Conservation (phyloP, 108 stramenopile species). For the Mediolabrus comicus region DNA sequence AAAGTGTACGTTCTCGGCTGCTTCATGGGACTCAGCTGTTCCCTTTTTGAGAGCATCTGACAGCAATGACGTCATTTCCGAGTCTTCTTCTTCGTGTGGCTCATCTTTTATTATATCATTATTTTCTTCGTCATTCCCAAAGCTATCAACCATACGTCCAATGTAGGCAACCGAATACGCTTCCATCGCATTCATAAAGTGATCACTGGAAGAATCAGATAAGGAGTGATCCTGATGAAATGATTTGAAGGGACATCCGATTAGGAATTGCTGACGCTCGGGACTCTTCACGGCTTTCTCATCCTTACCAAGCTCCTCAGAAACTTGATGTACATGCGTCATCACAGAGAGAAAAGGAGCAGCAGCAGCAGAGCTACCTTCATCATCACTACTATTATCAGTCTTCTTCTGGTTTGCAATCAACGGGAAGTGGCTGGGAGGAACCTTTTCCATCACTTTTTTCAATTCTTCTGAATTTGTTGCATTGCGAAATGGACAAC, state of each 20-base stretch:
- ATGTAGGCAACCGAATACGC: constrained; percentile 66
- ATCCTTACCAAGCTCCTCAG: constrained; percentile 19
- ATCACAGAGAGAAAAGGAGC: constrained; percentile 32
- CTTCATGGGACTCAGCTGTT: constrained; percentile 76
- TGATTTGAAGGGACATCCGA: constrained; percentile 53
- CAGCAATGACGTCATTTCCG: constrained; percentile 23
- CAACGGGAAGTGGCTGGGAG: constrained; percentile 50
- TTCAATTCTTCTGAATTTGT: constrained; percentile 40
- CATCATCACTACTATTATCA: background rate
- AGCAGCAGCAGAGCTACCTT: background rate
- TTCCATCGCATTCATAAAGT: constrained; percentile 51
- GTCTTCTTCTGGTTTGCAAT: background rate
- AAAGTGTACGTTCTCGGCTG: constrained; percentile 89
- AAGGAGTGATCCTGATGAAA: constrained; percentile 26
- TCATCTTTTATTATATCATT: constrained; percentile 14
- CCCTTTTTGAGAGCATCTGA: constrained; percentile 80
- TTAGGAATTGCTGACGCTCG: constrained; percentile 10
- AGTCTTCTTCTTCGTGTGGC: background rate
- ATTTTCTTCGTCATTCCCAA: background rate
- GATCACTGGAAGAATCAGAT: constrained; percentile 25
- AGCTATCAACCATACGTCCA: constrained; percentile 47
- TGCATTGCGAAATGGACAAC: constrained; percentile 64
- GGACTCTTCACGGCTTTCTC: background rate
- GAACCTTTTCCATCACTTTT: constrained; percentile 55
- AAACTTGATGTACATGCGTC: constrained; percentile 46